Percentiles rank a stretch among this genome's conserved stretches.
Evolutionary conservation across 1,284 basidiomycete species (phyloP).

Genomic region (Waitea zeae): DNA sequence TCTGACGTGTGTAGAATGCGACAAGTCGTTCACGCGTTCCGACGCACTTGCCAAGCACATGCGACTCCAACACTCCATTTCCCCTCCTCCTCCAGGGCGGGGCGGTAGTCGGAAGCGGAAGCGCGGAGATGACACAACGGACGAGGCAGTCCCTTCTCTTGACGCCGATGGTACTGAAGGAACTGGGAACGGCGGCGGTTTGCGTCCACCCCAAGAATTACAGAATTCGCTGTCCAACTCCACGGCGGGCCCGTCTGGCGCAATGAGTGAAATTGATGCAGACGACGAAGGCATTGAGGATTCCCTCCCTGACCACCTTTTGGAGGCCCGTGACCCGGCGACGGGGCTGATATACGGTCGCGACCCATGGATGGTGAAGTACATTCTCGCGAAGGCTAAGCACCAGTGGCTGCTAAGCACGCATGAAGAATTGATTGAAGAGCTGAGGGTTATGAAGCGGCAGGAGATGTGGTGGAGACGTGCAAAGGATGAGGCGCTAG

Average conservation of each 20-base stretch:
- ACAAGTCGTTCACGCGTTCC: constrained; percentile 84
- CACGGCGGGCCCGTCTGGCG: constrained; percentile 17
- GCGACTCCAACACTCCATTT: constrained; percentile 72
- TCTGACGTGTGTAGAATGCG: constrained; percentile 72
- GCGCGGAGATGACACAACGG: constrained; percentile 23
- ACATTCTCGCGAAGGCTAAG: constrained; percentile 67
- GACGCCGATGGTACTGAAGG: too few species aligned
- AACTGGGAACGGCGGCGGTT: constrained; percentile 14
- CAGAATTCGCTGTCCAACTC: constrained; percentile 8
- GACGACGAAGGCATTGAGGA: too few species aligned
- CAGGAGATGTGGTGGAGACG: constrained; percentile 33
- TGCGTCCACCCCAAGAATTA: constrained; percentile 5
- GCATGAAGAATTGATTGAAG: constrained; percentile 41
- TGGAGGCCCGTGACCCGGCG: constrained; percentile 25
- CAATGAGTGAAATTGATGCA: constrained; percentile 4
- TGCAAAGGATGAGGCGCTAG: constrained; percentile 38
- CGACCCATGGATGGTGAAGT: constrained; percentile 42
- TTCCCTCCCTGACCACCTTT: constrained; percentile 33
- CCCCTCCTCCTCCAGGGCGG: constrained; percentile 50
- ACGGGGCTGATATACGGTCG: constrained; percentile 45
- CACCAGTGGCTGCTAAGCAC: constrained; percentile 41
- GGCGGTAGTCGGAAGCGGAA: constrained; percentile 54
- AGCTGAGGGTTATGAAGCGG: constrained; percentile 32
- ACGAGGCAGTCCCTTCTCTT: constrained; percentile 12
- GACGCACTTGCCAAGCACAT: constrained; percentile 86